phyloP scores from a whole-genome alignment of 2,329 filamentous ascomycete genomes.

The Claviceps paspali region DNA sequence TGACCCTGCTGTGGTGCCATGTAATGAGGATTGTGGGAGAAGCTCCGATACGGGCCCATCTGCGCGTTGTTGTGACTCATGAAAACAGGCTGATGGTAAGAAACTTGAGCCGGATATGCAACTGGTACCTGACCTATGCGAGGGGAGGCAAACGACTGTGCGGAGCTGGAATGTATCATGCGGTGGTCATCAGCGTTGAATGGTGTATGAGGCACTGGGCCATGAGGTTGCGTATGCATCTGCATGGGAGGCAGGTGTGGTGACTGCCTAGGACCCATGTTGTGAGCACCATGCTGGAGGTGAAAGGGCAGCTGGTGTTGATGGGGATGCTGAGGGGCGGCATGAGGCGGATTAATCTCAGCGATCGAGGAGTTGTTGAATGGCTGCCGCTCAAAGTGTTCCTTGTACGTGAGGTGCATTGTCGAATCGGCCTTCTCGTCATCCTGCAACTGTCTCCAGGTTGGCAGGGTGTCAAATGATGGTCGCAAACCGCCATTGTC shows the following conservation, averaged over 20 bases:
- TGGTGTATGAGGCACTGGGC: conserved; percentile 46
- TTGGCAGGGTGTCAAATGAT: conserved; percentile 70
- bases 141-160: conserved; percentile 75
- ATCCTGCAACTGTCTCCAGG: conserved; percentile 60
- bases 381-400: conserved; percentile 61
- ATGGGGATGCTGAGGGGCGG: conserved; percentile 59
- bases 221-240: conserved; percentile 59
- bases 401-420: conserved; percentile 53
- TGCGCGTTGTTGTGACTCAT: conserved; percentile 56
- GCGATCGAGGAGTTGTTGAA: conserved; percentile 41
- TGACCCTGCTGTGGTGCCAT: conserved; percentile 52
- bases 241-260: conserved; percentile 67
- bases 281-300: conserved; percentile 58
- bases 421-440: conserved; percentile 56
- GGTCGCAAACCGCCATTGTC: conserved; percentile 72
- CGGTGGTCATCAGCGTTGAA: conserved; percentile 71
- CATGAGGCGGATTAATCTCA: conserved; percentile 54
- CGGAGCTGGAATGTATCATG: conserved; percentile 76
- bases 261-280: conserved; percentile 51
- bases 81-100: conserved; percentile 58
- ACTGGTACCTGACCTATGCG: conserved; percentile 57
- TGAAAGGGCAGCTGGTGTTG: conserved; percentile 75
- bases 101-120: conserved; percentile 55
- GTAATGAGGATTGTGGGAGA: conserved; percentile 56
- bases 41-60: conserved; percentile 54